Percentiles rank a stretch among this genome's conserved stretches.
Evolutionary conservation across 1,284 basidiomycete species (phyloP).

Genomic region (Schizophyllum commune): DNA sequence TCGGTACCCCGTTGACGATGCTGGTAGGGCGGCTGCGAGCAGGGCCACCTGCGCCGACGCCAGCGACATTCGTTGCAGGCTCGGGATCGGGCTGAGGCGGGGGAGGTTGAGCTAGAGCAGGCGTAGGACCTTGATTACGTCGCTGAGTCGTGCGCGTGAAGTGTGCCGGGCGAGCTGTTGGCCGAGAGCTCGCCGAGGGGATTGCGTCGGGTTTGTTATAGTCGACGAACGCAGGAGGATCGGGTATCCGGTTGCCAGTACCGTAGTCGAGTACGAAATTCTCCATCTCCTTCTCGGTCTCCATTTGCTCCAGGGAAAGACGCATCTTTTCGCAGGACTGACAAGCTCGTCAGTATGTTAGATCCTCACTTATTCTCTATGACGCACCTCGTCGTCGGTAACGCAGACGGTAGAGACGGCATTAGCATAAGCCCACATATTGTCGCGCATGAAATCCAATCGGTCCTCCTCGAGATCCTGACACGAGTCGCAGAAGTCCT

Average conservation of each 20-base stretch:
- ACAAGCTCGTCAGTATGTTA: conserved; percentile 5
- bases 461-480: conserved; percentile 96
- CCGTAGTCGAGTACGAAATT: conserved; percentile 80
- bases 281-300: conserved; percentile 78
- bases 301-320: conserved; percentile 75
- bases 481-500: conserved; percentile 84
- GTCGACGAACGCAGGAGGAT: conserved; percentile 78
- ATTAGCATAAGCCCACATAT: conserved; percentile 95
- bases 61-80: conserved; percentile 49
- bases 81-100: conserved; percentile 32
- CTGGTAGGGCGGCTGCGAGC: not conserved
- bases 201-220: conserved; percentile 59
- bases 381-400: conserved; percentile 85
- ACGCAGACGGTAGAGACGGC: conserved; percentile 94
- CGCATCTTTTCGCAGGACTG: conserved; percentile 88
- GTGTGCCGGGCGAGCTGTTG: conserved; percentile 46
- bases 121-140: not conserved
- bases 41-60: conserved; percentile 46
- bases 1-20: not conserved
- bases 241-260: conserved; percentile 79
- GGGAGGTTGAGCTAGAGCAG: conserved; percentile 18
- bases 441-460: conserved; percentile 90
- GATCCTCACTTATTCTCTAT: not conserved
- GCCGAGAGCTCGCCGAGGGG: conserved; percentile 46
- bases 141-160: conserved; percentile 37